phyloP scores from a whole-genome alignment of 495 filamentous ascomycete species.

The Xylaria venustula region DNA sequence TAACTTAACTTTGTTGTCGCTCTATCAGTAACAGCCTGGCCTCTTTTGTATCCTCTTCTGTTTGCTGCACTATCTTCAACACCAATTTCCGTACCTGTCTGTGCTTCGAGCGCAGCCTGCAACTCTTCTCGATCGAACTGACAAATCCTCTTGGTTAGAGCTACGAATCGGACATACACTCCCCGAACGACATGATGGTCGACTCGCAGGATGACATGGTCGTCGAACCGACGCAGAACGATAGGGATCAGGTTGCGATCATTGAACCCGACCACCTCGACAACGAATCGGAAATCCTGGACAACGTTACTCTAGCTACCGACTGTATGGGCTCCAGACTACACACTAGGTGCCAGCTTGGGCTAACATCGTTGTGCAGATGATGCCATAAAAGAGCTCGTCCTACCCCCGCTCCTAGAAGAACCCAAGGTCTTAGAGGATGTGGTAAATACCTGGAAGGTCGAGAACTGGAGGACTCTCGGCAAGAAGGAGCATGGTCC shows the following conservation, averaged over 20 bases:
- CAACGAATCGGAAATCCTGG: constrained; percentile 42
- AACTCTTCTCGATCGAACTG: constrained; percentile 18
- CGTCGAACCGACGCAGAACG: constrained; percentile 58
- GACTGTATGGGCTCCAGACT: constrained; percentile 59
- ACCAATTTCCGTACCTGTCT: not conserved
- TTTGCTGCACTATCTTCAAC: not conserved
- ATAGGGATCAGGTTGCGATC: constrained; percentile 80
- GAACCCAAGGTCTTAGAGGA: constrained; percentile 76
- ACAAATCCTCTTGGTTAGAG: constrained; percentile 32
- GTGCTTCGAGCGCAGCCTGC: not conserved
- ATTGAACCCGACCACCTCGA: constrained; percentile 68
- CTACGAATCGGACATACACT: constrained; percentile 40
- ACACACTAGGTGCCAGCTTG: not conserved
- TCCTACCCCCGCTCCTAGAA: constrained; percentile 62
- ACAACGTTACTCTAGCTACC: constrained; percentile 58
- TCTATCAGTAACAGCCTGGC: not conserved
- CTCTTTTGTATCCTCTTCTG: not conserved
- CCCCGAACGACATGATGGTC: constrained; percentile 65
- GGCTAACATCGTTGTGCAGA: constrained; percentile 44
- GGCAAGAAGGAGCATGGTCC: constrained; percentile 82
- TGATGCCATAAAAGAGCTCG: constrained; percentile 77
- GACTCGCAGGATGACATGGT: constrained; percentile 70
- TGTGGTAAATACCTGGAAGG: constrained; percentile 75
- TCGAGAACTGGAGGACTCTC: constrained; percentile 74
- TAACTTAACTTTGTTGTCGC: not conserved